phyloP scores from a whole-genome alignment of 2,329 filamentous ascomycete species.

The Claviceps fusiformis region DNA sequence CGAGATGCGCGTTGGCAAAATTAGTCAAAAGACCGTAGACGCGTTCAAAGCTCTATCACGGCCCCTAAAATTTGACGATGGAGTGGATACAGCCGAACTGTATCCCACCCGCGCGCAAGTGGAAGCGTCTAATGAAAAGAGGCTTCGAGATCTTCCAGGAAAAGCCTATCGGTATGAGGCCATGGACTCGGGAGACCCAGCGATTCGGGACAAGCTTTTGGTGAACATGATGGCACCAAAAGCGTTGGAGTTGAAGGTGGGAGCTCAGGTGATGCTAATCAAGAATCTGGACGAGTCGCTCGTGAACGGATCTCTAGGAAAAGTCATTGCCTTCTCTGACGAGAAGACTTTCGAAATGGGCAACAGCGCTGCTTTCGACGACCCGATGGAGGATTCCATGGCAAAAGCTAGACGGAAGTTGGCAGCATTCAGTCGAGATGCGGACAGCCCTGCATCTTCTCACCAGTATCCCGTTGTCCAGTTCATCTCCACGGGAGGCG shows the following conservation, averaged over 20 bases:
- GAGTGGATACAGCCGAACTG: constrained; percentile 63
- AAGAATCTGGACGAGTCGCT: constrained; percentile 93
- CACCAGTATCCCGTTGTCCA: constrained; percentile 70
- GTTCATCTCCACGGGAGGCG: constrained; percentile 67
- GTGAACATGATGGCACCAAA: constrained; percentile 89
- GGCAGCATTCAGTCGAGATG: constrained; percentile 31
- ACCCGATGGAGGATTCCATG: constrained; percentile 25
- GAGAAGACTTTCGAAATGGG: constrained; percentile 25
- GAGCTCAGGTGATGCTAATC: constrained; percentile 98
- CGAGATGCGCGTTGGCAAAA: constrained; percentile 83
- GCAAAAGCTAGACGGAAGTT: constrained; percentile 43
- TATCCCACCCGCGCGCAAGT: constrained; percentile 88
- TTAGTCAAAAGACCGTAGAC: constrained; percentile 61
- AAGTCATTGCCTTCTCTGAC: constrained; percentile 42
- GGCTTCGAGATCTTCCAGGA: constrained; percentile 61
- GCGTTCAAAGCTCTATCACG: constrained; percentile 64
- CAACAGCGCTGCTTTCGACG: constrained; percentile 30
- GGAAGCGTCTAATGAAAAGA: constrained; percentile 65
- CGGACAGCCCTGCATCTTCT: constrained; percentile 30
- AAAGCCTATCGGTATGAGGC: constrained; percentile 57
- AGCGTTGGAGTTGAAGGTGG: constrained; percentile 67
- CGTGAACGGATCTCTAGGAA: constrained; percentile 88
- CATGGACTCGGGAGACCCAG: constrained; percentile 59
- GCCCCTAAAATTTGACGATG: constrained; percentile 58
- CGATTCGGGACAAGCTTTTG: constrained; percentile 62